phyloP scores from a whole-genome alignment of 768 basidiomycete species.

The Infundibulicybe gibba region DNA sequence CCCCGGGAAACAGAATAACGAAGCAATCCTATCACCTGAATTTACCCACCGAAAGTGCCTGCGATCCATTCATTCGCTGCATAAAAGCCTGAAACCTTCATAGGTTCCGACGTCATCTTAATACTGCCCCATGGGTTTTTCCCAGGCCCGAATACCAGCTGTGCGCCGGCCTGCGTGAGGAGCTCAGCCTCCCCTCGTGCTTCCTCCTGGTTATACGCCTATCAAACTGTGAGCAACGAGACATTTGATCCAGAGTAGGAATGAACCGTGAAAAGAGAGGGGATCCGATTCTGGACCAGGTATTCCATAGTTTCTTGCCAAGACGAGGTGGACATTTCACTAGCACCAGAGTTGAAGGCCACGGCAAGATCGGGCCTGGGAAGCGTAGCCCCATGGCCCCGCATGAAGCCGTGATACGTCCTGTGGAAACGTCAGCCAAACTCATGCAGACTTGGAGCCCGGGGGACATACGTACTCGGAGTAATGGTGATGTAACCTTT shows the following conservation, averaged over 20 bases:
- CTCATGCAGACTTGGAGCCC: neutral
- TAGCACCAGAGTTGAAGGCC: constrained; percentile 27
- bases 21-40: neutral
- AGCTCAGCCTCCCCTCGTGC: constrained; percentile 22
- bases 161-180: constrained; percentile 15
- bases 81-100: constrained; percentile 28
- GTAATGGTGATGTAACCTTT: constrained; percentile 13
- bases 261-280: constrained; percentile 29
- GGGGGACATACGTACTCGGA: constrained; percentile 11
- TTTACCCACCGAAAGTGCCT: constrained; percentile 20
- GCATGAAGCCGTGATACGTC: constrained; percentile 21
- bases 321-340: constrained; percentile 12
- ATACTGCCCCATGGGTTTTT: constrained; percentile 31
- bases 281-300: constrained; percentile 20
- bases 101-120: constrained; percentile 21
- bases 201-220: constrained; percentile 29
- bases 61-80: constrained; percentile 30
- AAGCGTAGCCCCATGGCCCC: constrained; percentile 7
- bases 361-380: constrained; percentile 23
- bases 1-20: too few species aligned
- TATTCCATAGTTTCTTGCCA: constrained; percentile 23
- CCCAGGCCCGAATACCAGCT: constrained; percentile 16
- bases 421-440: constrained; percentile 9
- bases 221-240: neutral
- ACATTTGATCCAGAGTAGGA: neutral